Evolutionary conservation across 345 rosid genomes (phyloP).

Genomic region (Citrus reticulata): DNA sequence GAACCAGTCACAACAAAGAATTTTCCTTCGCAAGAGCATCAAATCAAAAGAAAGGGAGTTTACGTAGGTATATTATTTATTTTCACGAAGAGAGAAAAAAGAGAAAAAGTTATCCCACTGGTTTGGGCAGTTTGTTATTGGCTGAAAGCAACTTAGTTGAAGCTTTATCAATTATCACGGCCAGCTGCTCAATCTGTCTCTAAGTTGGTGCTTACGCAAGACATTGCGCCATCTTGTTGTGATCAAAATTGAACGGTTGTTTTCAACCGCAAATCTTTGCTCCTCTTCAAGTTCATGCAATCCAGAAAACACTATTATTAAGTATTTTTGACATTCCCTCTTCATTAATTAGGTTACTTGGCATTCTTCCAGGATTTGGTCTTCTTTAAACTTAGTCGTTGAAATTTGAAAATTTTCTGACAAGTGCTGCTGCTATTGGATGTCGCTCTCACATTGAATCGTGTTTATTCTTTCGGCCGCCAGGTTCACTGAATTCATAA

Average conservation of each 20-base stretch:
- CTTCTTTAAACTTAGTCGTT: neutral
- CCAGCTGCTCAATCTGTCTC: no score
- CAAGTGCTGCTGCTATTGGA: constrained; percentile 1
- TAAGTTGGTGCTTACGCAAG: constrained; percentile 12
- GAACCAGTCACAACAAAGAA: neutral
- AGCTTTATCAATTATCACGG: neutral
- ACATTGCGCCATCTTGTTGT: neutral
- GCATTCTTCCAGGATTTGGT: constrained; percentile 20
- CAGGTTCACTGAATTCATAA: constrained; percentile 29
- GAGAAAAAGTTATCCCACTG: constrained; percentile 1
- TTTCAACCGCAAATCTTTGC: constrained; percentile 12
- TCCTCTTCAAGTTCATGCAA: neutral
- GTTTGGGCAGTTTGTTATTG: constrained; percentile 22
- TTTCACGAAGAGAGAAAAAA: neutral
- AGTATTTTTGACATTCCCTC: neutral
- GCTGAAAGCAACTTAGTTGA: constrained; percentile 16
- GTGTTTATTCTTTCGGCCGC: neutral
- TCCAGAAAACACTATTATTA: neutral
- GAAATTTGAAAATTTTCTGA: neutral
- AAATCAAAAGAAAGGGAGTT: constrained; percentile 22
- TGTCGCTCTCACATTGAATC: constrained; percentile 28
- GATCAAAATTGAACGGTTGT: neutral
- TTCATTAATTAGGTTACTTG: neutral
- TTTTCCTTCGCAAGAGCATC: constrained; percentile 2
- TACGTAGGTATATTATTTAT: neutral